phyloP scores from a whole-genome alignment of 2,329 filamentous ascomycete species.

The Dothiorella sarmentorum region DNA sequence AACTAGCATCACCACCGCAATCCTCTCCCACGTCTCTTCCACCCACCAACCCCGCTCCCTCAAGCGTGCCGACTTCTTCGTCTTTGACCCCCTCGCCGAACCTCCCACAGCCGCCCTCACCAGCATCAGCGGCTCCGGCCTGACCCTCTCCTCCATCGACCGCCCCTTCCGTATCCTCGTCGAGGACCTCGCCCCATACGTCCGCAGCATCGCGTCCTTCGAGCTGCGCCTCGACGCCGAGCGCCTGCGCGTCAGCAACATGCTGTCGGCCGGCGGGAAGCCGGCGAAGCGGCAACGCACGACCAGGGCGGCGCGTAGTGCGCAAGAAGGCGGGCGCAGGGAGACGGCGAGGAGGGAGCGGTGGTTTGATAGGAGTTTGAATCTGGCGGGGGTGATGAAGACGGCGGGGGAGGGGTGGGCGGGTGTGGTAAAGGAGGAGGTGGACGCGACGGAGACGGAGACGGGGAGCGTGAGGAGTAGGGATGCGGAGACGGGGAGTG shows the following conservation, averaged over 20 bases:
- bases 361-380: constrained; percentile 65
- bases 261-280: constrained; percentile 58
- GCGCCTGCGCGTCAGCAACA: constrained; percentile 58
- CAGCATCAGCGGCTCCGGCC: constrained; percentile 36
- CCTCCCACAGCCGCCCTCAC: constrained; percentile 30
- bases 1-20: constrained; percentile 24
- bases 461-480: constrained; percentile 21
- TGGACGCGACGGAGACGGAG: constrained; percentile 19
- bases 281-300: constrained; percentile 60
- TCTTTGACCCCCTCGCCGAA: constrained; percentile 52
- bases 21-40: constrained; percentile 29
- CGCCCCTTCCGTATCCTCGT: constrained; percentile 63
- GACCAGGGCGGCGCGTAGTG: constrained; percentile 71
- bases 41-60: constrained; percentile 25
- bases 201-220: constrained; percentile 78
- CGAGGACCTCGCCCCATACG: constrained; percentile 80
- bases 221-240: constrained; percentile 70
- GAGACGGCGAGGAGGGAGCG: constrained; percentile 64
- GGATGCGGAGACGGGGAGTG: not conserved
- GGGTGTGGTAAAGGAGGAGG: constrained; percentile 24
- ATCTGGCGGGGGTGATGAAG: constrained; percentile 60
- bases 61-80: constrained; percentile 41
- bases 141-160: constrained; percentile 74
- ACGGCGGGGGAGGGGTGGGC: constrained; percentile 51
- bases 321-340: constrained; percentile 70